Evolutionary conservation across 768 basidiomycete genomes (phyloP).

Genomic region (Mycena filopes): DNA sequence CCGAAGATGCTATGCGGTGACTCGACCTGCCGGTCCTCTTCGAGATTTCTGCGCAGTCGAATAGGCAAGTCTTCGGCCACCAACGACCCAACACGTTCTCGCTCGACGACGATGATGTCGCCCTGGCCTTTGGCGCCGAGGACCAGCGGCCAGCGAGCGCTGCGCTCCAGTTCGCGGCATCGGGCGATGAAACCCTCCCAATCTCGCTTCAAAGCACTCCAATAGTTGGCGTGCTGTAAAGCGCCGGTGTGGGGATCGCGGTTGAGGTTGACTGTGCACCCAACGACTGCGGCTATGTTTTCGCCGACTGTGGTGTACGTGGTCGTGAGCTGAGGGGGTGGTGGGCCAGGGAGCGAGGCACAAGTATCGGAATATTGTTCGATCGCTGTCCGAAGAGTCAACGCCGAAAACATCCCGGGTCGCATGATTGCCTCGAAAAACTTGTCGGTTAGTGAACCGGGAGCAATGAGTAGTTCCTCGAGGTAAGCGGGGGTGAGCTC

Average conservation of each 20-base stretch:
- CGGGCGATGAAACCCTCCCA: slow-evolving; percentile 97
- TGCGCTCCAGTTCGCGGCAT: slow-evolving; percentile 90
- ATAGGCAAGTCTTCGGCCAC: slow-evolving; percentile 77
- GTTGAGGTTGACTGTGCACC: slow-evolving; percentile 81
- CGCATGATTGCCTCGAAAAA: slow-evolving; percentile 87
- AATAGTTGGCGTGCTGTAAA: slow-evolving; percentile 80
- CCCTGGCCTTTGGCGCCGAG: slow-evolving; percentile 60
- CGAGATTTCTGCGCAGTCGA: slow-evolving; percentile 61
- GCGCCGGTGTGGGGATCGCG: slow-evolving; percentile 84
- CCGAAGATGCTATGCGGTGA: slow-evolving; percentile 67
- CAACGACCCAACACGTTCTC: slow-evolving; percentile 78
- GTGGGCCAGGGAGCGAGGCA: slow-evolving; percentile 69
- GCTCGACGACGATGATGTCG: slow-evolving; percentile 73
- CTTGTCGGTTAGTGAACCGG: slow-evolving; percentile 78
- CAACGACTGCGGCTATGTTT: slow-evolving; percentile 86
- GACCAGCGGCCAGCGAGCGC: slow-evolving; percentile 82
- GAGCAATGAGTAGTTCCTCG: slow-evolving; percentile 80
- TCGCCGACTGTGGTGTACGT: slow-evolving; percentile 76
- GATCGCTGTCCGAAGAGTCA: slow-evolving; percentile 84
- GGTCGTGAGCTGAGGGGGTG: slow-evolving; percentile 65
- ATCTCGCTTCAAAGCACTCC: slow-evolving; percentile 87
- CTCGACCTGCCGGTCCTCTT: slow-evolving; percentile 55
- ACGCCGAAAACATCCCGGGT: slow-evolving; percentile 87
- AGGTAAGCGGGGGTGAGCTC: slow-evolving; percentile 89
- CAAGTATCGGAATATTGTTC: slow-evolving; percentile 83